These are phyloP conservation scores for Talaromyces sp. DNA, from an alignment of 2,329 filamentous ascomycete species.

Conservation along the genomic window DNA sequence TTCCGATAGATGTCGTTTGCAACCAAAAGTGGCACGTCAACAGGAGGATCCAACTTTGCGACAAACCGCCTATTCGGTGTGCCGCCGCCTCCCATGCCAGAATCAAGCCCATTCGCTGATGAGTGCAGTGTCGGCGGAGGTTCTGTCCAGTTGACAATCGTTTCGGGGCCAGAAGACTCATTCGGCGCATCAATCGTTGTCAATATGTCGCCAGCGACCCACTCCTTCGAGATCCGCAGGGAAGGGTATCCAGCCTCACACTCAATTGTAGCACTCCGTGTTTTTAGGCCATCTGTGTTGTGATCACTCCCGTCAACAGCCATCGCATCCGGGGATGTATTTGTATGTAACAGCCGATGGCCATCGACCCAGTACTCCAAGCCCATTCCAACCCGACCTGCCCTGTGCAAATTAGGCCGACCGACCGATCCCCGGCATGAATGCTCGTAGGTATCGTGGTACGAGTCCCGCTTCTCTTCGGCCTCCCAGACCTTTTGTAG, in stretches of 20 bases:
- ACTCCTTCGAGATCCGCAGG: conserved; percentile 40
- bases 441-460: conserved; percentile 30
- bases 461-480: conserved; percentile 30
- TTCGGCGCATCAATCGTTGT: conserved; percentile 13
- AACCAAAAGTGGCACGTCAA: conserved; percentile 39
- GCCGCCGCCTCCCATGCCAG: conserved; percentile 31
- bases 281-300: conserved; percentile 15
- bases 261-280: conserved; percentile 37
- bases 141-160: conserved; percentile 31
- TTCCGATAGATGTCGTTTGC: conserved; percentile 39
- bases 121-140: conserved; percentile 31
- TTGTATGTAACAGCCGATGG: conserved; percentile 27
- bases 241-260: conserved; percentile 44
- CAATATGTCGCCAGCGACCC: conserved; percentile 35
- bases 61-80: conserved; percentile 42
- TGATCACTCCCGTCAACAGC: conserved; percentile 20
- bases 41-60: conserved; percentile 37
- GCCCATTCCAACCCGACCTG: conserved; percentile 34
- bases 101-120: conserved; percentile 31
- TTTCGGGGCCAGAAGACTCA: not conserved
- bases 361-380: conserved; percentile 41
- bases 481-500: conserved; percentile 41
- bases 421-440: conserved; percentile 39
- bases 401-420: conserved; percentile 38
- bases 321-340: conserved; percentile 26